Evolutionary conservation across 1,139 yeast genomes (phyloP).

Genomic region (Yamadazyma kanchanaburiensis): DNA sequence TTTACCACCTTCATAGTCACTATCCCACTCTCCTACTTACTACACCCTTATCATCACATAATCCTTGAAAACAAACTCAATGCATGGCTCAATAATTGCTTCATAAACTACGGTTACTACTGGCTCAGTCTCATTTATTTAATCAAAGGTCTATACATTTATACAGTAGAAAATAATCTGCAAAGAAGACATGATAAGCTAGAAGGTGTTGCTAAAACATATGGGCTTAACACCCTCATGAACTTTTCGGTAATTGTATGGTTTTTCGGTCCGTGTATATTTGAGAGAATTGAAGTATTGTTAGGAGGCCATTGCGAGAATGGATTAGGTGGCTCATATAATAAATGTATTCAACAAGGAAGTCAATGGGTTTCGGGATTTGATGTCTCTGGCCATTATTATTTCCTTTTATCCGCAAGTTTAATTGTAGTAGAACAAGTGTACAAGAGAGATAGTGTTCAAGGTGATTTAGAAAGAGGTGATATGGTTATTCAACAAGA

Average conservation of each 20-base stretch:
- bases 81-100: conserved; percentile 15
- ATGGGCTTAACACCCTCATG: conserved; percentile 15
- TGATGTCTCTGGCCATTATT: conserved; percentile 65
- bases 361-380: conserved; percentile 55
- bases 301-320: conserved; percentile 41
- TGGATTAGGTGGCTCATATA: neutral
- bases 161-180: neutral
- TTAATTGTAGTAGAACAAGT: conserved; percentile 31
- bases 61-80: conserved; percentile 15
- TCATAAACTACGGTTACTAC: conserved; percentile 24
- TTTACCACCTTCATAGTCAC: conserved; percentile 16
- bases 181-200: no score
- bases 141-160: neutral
- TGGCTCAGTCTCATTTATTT: neutral
- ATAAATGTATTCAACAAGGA: conserved; percentile 6
- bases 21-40: conserved; percentile 15
- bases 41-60: conserved; percentile 12
- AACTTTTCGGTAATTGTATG: conserved; percentile 27
- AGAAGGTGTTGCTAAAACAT: no score
- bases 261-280: conserved; percentile 47
- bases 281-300: conserved; percentile 35
- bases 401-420: conserved; percentile 49
- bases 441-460: no score
- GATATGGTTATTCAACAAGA: no score
- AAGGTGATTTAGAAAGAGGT: no score